phyloP scores from a whole-genome alignment of 2,329 filamentous ascomycete species.

The Dendryphion nanum region DNA sequence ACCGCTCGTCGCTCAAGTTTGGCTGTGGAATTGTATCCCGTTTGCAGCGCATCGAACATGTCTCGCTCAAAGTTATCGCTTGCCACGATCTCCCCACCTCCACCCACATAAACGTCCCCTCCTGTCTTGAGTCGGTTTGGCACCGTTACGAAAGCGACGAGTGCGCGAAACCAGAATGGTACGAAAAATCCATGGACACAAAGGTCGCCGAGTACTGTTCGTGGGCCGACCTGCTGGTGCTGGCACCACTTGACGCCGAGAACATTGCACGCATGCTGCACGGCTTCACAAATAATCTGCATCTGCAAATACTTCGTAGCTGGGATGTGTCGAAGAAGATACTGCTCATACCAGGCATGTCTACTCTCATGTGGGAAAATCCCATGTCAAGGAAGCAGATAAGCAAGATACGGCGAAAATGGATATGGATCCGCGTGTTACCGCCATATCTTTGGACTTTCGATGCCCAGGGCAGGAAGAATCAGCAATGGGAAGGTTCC shows the following conservation, averaged over 20 bases:
- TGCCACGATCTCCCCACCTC: conserved; percentile 24
- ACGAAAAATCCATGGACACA: conserved; percentile 40
- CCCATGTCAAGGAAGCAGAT: conserved; percentile 86
- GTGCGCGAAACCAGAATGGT: conserved; percentile 17
- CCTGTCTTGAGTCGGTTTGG: conserved; percentile 29
- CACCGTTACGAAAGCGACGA: conserved; percentile 25
- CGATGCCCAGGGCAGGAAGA: conserved; percentile 52
- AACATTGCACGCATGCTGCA: conserved; percentile 84
- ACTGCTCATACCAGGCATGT: conserved; percentile 85
- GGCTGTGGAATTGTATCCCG: conserved; percentile 66
- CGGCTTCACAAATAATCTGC: conserved; percentile 76
- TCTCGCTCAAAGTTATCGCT: conserved; percentile 42
- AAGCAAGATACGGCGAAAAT: conserved; percentile 77
- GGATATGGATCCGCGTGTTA: conserved; percentile 83
- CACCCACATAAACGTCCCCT: conserved; percentile 18
- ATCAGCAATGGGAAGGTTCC: conserved; percentile 57
- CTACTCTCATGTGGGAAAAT: conserved; percentile 83
- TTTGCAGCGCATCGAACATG: conserved; percentile 67
- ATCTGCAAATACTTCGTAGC: conserved; percentile 76
- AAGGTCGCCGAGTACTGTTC: conserved; percentile 69
- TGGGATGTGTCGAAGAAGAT: conserved; percentile 88
- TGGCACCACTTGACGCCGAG: conserved; percentile 82
- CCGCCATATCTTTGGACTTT: conserved; percentile 82
- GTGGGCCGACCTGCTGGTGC: conserved; percentile 84
- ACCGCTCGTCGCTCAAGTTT: conserved; percentile 63